These are phyloP conservation scores for Extremus antarcticus DNA, from an alignment of 495 filamentous ascomycete genomes.

Conservation along the genomic window DNA sequence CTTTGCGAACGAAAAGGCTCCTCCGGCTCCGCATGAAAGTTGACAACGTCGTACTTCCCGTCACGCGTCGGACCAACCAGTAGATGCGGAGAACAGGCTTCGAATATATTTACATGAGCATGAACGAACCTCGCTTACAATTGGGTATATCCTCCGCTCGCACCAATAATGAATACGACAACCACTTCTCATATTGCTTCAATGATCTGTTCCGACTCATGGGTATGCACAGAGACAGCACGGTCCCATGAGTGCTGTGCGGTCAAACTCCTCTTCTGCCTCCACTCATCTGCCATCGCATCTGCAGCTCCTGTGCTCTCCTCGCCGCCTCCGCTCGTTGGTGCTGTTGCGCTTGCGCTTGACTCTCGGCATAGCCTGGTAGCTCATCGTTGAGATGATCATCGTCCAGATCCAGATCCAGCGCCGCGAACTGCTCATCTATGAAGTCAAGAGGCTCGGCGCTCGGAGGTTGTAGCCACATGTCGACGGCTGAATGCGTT, in stretches of 20 bases:
- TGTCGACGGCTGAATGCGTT: slow-evolving; percentile 1
- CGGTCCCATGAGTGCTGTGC: background rate
- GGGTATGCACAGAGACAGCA: background rate
- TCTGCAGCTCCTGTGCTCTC: slow-evolving; percentile 27
- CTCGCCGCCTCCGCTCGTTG: slow-evolving; percentile 22
- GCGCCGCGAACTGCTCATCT: background rate
- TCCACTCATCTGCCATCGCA: slow-evolving; percentile 20
- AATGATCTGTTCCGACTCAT: too few species aligned
- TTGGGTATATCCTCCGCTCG: too few species aligned
- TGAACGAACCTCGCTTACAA: too few species aligned
- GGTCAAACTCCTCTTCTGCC: background rate
- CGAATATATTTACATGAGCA: too few species aligned
- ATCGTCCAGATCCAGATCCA: slow-evolving; percentile 4
- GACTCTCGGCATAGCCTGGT: slow-evolving; percentile 29
- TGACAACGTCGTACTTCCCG: too few species aligned
- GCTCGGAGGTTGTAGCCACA: slow-evolving; percentile 7
- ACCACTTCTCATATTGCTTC: too few species aligned
- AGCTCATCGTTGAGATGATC: slow-evolving; percentile 26
- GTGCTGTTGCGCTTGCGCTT: slow-evolving; percentile 25
- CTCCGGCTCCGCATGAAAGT: too few species aligned
- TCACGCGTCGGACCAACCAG: too few species aligned
- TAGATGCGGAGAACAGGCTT: too few species aligned
- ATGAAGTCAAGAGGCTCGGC: background rate
- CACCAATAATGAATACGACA: too few species aligned
- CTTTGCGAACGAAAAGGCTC: too few species aligned